These are phyloP conservation scores for Colletotrichum melonis DNA, from an alignment of 2,329 filamentous ascomycete species.

Conservation along the genomic window DNA sequence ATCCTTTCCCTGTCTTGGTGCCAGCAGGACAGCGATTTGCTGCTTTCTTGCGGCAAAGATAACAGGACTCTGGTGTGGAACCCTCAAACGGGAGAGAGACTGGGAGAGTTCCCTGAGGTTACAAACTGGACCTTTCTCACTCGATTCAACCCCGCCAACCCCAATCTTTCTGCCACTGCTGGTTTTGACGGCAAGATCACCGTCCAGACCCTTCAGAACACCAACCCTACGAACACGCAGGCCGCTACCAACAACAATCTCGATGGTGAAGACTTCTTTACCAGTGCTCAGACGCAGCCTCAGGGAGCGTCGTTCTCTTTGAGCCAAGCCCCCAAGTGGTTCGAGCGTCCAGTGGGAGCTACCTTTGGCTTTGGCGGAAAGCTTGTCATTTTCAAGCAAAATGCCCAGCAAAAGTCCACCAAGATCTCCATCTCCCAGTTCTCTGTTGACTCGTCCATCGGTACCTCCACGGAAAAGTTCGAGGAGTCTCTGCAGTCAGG, in stretches of 20 bases:
- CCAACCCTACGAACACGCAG: slow-evolving; percentile 80
- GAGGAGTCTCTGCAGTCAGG: slow-evolving; percentile 84
- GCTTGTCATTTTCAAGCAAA: slow-evolving; percentile 78
- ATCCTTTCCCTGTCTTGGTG: slow-evolving; percentile 97
- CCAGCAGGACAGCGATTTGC: slow-evolving; percentile 85
- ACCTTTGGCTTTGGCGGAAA: slow-evolving; percentile 98
- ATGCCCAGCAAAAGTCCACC: slow-evolving; percentile 70
- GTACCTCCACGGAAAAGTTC: slow-evolving; percentile 86
- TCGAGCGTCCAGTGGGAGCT: slow-evolving; percentile 84
- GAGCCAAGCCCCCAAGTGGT: slow-evolving; percentile 88
- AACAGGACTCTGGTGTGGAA: slow-evolving; percentile 98
- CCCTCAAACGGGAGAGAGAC: slow-evolving; percentile 86
- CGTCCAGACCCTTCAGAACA: slow-evolving; percentile 94
- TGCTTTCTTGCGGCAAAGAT: slow-evolving; percentile 96
- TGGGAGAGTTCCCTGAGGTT: slow-evolving; percentile 94
- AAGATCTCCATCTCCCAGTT: slow-evolving; percentile 89
- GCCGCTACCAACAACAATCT: slow-evolving; percentile 74
- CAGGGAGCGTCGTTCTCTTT: slow-evolving; percentile 92
- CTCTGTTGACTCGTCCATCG: slow-evolving; percentile 86
- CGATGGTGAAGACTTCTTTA: slow-evolving; percentile 96
- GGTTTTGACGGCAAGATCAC: slow-evolving; percentile 98
- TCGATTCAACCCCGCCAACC: slow-evolving; percentile 92
- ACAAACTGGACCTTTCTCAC: slow-evolving; percentile 99
- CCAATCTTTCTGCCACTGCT: slow-evolving; percentile 90
- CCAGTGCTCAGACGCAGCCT: slow-evolving; percentile 90